These are phyloP conservation scores for Glomus cerebriforme DNA, from an alignment of 192 early-diverging fungal genomes.

Conservation along the genomic window DNA sequence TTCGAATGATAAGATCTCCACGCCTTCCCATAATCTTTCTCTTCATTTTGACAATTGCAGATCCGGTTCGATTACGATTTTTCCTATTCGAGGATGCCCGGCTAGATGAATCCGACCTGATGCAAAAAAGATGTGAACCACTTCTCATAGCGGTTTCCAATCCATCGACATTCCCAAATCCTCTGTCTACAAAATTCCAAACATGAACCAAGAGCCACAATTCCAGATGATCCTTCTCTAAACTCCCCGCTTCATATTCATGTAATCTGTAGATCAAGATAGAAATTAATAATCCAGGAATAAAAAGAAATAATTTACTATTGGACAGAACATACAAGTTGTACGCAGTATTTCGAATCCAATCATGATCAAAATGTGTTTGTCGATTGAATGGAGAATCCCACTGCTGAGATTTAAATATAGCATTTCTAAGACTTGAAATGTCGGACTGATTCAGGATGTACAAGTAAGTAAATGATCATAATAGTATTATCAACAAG, in stretches of 20 bases:
- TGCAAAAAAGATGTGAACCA: background rate
- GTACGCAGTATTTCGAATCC: slow-evolving; percentile 33
- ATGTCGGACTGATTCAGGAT: slow-evolving; percentile 12
- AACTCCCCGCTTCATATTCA: slow-evolving; percentile 35
- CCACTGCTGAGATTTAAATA: slow-evolving; percentile 31
- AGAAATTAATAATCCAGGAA: background rate
- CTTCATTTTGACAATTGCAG: slow-evolving; percentile 17
- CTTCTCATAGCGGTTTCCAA: slow-evolving; percentile 21
- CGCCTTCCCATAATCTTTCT: slow-evolving; percentile 31
- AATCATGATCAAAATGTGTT: slow-evolving; percentile 30
- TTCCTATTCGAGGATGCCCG: slow-evolving; percentile 6
- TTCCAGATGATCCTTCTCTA: slow-evolving; percentile 32
- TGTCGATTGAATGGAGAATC: slow-evolving; percentile 17
- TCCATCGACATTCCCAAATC: slow-evolving; percentile 31
- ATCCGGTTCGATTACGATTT: slow-evolving; percentile 10
- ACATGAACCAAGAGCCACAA: slow-evolving; percentile 30
- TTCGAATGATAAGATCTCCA: slow-evolving; percentile 32
- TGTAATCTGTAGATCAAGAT: slow-evolving; percentile 26
- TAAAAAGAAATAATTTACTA: slow-evolving; percentile 23
- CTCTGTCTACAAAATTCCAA: slow-evolving; percentile 37
- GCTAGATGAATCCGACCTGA: slow-evolving; percentile 23
- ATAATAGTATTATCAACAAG: slow-evolving; percentile 20
- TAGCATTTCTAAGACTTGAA: background rate
- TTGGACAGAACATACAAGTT: slow-evolving; percentile 31
- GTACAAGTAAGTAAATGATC: slow-evolving; percentile 21